These are phyloP conservation scores for Pythium aphanidermatum DNA, from an alignment of 352 stramenopile genomes.

Conservation along the genomic window DNA sequence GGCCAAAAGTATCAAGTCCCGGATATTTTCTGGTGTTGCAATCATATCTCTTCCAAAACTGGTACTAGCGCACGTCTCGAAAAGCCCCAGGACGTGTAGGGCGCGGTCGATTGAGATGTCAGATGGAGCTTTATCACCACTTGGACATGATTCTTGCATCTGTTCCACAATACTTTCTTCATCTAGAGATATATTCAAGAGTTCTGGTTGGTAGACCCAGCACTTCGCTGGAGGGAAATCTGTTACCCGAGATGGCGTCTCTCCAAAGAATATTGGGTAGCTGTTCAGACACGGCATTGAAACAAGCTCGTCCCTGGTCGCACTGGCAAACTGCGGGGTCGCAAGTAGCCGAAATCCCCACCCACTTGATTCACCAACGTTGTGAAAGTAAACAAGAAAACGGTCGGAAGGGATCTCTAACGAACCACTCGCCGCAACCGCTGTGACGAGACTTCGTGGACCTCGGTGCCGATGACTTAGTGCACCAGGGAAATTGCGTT, in stretches of 20 bases:
- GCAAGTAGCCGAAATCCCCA: constrained; percentile 70
- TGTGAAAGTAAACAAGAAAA: constrained; percentile 74
- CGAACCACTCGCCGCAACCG: constrained; percentile 14
- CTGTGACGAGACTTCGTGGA: constrained; percentile 17
- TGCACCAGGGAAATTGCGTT: constrained; percentile 66
- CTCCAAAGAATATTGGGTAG: constrained; percentile 69
- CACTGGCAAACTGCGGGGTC: constrained; percentile 34
- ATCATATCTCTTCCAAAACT: constrained; percentile 46
- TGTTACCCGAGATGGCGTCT: constrained; percentile 39
- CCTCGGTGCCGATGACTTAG: constrained; percentile 47
- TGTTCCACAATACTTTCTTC: constrained; percentile 48
- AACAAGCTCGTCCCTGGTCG: background rate
- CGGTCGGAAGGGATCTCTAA: constrained; percentile 61
- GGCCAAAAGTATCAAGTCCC: constrained; percentile 50
- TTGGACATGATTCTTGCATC: constrained; percentile 45
- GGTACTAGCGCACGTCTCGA: constrained; percentile 55
- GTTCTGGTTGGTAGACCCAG: constrained; percentile 52
- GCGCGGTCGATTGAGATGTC: constrained; percentile 38
- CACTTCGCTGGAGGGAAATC: constrained; percentile 49
- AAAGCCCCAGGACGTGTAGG: constrained; percentile 57
- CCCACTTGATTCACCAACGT: constrained; percentile 35
- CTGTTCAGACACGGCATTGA: constrained; percentile 32
- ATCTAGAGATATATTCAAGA: constrained; percentile 33
- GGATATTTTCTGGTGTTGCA: constrained; percentile 49
- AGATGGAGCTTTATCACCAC: constrained; percentile 13